Evolutionary conservation across 805 yeast species (phyloP), one percentile per base, ranked within the genome.

Genomic region (Lachancea nothofagi): DNA sequence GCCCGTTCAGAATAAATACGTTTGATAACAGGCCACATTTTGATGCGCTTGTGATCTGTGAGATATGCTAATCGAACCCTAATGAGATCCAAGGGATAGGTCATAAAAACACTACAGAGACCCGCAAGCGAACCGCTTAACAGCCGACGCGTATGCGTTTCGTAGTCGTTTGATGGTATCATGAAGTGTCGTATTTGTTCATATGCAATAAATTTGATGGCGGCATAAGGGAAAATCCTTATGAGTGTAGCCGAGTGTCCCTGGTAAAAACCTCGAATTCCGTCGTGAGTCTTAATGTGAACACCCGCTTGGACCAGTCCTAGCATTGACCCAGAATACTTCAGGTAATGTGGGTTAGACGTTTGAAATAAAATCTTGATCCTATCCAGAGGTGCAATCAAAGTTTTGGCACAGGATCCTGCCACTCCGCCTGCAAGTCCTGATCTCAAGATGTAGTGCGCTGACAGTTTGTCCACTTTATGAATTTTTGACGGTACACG

Each of bases 341-440:
- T 75, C 28, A 75, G 64, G 53, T 85, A 93, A 45, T 83, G 90
- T 0, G 97, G 97, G 55, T 90, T 88, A 14, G 90, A 78, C 1
- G 98, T 93, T 64, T 93, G 98, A 63, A 93, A 93, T 34, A 93
- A 67, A 55, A 93, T 93, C 65, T 93, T 93, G 49, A 93, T 90
- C 52, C 98, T 72, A 62, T 93, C 98, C 42, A 93, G 63, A 1
- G 98, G 98, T 1, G 98, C 98, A 31, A 93, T 85, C 40, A 89
- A 68, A 0, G 97, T 87, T 56, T 93, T 93, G 2, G 96, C 97
- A n/a, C 93, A 86, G 38, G 88, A 78, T 1, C 98, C 98, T 0
- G 97, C 96, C 3, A 85, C 51, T 2, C 98, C 98, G 14, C 98
- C 98, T 0, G 98, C 95, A 1, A 88, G 48, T 0, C 96, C 98